These are phyloP conservation scores for Rubia balearica DNA, from an alignment of 305 asterid species.

Conservation along the genomic window DNA sequence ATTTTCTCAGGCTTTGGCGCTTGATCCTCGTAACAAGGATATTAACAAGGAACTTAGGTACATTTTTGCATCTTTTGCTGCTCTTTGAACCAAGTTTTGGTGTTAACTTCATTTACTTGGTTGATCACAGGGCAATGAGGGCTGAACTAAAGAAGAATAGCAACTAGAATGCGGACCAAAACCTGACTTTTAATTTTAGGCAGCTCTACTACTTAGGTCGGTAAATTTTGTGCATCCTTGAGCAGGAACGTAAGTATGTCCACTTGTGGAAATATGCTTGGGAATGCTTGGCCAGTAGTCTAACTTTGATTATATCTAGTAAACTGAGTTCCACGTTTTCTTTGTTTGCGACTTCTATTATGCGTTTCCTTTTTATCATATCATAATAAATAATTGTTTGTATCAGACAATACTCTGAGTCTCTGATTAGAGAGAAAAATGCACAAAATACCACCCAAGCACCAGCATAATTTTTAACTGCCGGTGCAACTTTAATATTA, in stretches of 20 bases:
- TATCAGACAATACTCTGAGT: too few relatives aligned
- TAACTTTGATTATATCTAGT: not conserved
- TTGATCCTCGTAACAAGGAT: slow-evolving; percentile 23
- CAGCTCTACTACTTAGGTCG: too few relatives aligned
- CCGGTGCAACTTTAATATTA: too few relatives aligned
- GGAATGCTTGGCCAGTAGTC: not conserved
- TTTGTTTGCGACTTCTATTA: too few relatives aligned
- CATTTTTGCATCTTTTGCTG: not conserved
- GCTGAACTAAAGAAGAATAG: not conserved
- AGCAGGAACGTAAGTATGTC: too few relatives aligned
- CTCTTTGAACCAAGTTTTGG: not conserved
- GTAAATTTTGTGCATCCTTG: not conserved
- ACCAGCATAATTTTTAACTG: too few relatives aligned
- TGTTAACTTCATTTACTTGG: not conserved
- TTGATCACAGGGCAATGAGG: not conserved
- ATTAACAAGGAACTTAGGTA: slow-evolving; percentile 16
- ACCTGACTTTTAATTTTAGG: too few relatives aligned
- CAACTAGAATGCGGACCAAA: not conserved
- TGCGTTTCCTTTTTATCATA: too few relatives aligned
- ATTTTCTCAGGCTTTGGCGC: slow-evolving; percentile 16
- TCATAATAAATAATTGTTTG: too few relatives aligned
- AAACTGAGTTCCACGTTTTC: too few relatives aligned
- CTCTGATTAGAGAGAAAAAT: too few relatives aligned
- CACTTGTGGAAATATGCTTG: not conserved
- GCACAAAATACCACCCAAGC: too few relatives aligned